Conservation (phyloP, 495 filamentous ascomycete species). For the Friedmanniomyces endolithicus region DNA sequence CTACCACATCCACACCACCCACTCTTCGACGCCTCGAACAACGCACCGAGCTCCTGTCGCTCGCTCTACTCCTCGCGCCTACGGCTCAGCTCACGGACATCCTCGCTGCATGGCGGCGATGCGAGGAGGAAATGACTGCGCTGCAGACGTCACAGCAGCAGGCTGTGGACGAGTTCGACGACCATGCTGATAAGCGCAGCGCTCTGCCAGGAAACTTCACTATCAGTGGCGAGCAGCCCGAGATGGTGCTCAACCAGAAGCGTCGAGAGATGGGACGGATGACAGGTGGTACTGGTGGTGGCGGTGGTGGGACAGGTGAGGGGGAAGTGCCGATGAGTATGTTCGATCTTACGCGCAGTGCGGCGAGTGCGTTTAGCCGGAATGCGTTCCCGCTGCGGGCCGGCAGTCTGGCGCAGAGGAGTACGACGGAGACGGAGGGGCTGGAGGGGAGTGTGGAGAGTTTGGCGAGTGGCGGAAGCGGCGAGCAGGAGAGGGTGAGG, state of each 20-base stretch:
- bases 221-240: constrained; percentile 5
- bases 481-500: constrained; percentile 24
- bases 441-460: constrained; percentile 22
- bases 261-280: constrained; percentile 20
- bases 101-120: constrained; percentile 67
- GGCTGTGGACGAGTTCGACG: constrained; percentile 58
- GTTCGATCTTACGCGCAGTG: constrained; percentile 81
- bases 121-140: constrained; percentile 70
- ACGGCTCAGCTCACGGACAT: constrained; percentile 70
- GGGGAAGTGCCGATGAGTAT: constrained; percentile 84
- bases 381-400: constrained; percentile 44
- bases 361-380: constrained; percentile 59
- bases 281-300: not conserved
- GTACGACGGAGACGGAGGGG: not conserved
- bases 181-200: constrained; percentile 42
- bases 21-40: constrained; percentile 58
- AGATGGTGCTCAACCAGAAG: constrained; percentile 18
- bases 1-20: constrained; percentile 35
- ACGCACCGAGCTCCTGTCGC: constrained; percentile 80
- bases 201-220: constrained; percentile 22
- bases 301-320: constrained; percentile 21
- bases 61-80: constrained; percentile 71
- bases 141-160: constrained; percentile 49
- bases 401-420: not conserved
- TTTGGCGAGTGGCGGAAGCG: constrained; percentile 7